Evolutionary conservation across 495 filamentous ascomycete species (phyloP).

Genomic region (Hyaloscypha variabilis): DNA sequence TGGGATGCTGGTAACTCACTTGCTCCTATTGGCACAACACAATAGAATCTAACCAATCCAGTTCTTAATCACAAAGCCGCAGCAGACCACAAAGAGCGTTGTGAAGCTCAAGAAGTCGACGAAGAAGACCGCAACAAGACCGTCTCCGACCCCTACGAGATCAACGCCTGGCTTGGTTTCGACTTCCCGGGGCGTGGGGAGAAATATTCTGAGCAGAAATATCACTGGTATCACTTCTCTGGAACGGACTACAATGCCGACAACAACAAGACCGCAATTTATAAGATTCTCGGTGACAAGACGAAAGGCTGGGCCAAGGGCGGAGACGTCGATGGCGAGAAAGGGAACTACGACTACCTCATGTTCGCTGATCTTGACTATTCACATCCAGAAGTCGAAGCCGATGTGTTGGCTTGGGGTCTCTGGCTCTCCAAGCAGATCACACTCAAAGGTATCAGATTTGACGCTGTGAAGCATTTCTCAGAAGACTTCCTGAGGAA

Average conservation of each 20-base stretch:
- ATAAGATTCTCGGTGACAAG: conserved; percentile 63
- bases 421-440: conserved; percentile 63
- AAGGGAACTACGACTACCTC: conserved; percentile 76
- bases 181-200: conserved; percentile 64
- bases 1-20: conserved; percentile 60
- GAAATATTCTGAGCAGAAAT: conserved; percentile 63
- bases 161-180: conserved; percentile 70
- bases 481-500: conserved; percentile 63
- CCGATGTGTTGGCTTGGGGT: conserved; percentile 69
- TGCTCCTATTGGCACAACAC: not conserved
- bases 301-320: conserved; percentile 62
- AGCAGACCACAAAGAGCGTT: conserved; percentile 64
- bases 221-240: conserved; percentile 71
- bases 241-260: conserved; percentile 69
- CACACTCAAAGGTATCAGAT: conserved; percentile 65
- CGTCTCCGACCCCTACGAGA: conserved; percentile 61
- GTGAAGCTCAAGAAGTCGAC: conserved; percentile 63
- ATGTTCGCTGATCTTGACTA: conserved; percentile 72
- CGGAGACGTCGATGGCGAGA: conserved; percentile 61
- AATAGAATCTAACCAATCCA: conserved; percentile 14
- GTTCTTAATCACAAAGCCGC: conserved; percentile 78
- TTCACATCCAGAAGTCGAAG: conserved; percentile 61
- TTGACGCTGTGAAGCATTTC: conserved; percentile 79
- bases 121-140: conserved; percentile 56
- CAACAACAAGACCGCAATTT: conserved; percentile 63